Evolutionary conservation across 202 grass and related monocot species (phyloP).

Genomic region (Setaria italica): DNA sequence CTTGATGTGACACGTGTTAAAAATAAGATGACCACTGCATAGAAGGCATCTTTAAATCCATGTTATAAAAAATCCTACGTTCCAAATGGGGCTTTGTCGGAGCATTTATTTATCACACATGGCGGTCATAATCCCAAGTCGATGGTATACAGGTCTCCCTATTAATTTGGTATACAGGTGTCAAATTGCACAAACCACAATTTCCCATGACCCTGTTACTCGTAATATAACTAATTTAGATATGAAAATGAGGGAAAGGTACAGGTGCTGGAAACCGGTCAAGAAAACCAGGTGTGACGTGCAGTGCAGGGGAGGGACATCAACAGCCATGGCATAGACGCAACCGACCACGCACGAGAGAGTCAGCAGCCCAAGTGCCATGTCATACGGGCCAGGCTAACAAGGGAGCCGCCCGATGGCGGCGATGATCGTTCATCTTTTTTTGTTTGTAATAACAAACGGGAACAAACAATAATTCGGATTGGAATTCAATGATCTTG

Average conservation of each 20-base stretch:
- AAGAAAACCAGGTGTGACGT: no score
- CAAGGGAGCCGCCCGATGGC: no score
- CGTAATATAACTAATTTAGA: neutral
- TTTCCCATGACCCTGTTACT: neutral
- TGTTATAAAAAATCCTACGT: no score
- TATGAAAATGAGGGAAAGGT: no score
- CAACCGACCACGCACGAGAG: neutral
- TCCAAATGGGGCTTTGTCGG: no score
- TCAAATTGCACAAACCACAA: neutral
- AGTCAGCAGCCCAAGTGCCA: neutral
- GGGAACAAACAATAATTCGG: no score
- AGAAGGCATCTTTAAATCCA: no score
- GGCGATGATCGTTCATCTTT: neutral
- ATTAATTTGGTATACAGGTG: no score
- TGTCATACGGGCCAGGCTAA: conserved; percentile 23
- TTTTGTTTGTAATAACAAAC: neutral
- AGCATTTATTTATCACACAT: neutral
- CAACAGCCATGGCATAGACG: conserved; percentile 8
- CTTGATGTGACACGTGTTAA: no score
- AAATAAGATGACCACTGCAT: no score
- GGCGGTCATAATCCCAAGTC: neutral
- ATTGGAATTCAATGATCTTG: neutral
- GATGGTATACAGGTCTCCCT: neutral
- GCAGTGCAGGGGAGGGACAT: no score
- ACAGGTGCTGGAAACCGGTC: no score